Evolutionary conservation across 1,139 yeast genomes (phyloP), one percentile per base, ranked within the genome.

Genomic region (Tardiomyces depauwii): DNA sequence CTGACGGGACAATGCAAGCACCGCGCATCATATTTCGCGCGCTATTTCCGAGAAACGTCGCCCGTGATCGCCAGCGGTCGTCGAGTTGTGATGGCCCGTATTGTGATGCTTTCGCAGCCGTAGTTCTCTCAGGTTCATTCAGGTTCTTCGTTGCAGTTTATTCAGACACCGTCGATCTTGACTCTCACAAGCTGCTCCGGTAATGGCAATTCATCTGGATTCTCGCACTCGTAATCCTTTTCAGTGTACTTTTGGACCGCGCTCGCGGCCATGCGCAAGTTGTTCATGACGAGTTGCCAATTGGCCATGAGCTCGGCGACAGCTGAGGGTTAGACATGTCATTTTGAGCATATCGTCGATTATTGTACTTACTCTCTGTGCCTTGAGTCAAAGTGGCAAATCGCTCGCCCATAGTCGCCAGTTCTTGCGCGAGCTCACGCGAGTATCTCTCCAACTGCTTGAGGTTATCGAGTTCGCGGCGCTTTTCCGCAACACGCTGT

Each of bases 181-280:
- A 84, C 74, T 44, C 95, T 68, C 3, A 86, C 87, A 52, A 86
- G 66, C 0, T 87, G 74, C 57, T 85, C 86, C 14, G 82, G 79
- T 30, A 76, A 64, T 1, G 78, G 78, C 2, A 69, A 62, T 13
- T 66, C 69, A 13, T 57, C 63, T 65, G 43, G 74, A 45, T 44
- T 44, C 23, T 43, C 49, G 12, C 61, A 56, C 36, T 74, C 76
- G 46, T 71, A 72, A 51, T 74, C 79, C 32, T 65, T 64, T 23
- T 72, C 73, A 0, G 72, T 54, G 50, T 76, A 71, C 46, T 71
- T 73, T 48, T 73, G 60, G 44, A 80, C 62, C 2, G 82, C 78
- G 55, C 78, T 62, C 52, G 49, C 45, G 0, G 93, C 89, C 55
- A 84, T 62, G 11, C 82, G 76, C 0, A 83, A 76, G 1, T 87